phyloP scores from a whole-genome alignment of 345 rosid species.

The Brassica cretica region DNA sequence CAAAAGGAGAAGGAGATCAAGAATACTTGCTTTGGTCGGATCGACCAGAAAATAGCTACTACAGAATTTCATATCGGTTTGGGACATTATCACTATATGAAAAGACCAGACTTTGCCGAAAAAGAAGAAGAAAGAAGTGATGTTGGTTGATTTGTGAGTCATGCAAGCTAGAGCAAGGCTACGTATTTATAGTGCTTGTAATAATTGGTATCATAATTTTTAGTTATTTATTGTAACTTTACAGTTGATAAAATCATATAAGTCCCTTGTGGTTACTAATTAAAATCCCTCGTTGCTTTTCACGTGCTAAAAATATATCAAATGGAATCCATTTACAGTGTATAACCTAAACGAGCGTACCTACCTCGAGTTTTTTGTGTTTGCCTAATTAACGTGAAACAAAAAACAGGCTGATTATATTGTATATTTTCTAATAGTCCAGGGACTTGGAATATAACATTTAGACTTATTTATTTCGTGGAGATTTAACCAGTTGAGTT shows the following conservation, averaged over 20 bases:
- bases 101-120: not conserved
- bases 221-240: not conserved
- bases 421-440: not conserved
- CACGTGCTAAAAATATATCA: not conserved
- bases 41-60: constrained; percentile 39
- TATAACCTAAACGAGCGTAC: not conserved
- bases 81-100: constrained; percentile 15
- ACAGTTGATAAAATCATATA: not conserved
- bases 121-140: constrained; percentile 16
- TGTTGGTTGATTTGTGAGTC: constrained; percentile 29
- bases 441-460: not conserved
- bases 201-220: not conserved
- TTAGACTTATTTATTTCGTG: not conserved
- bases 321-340: not conserved
- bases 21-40: constrained; percentile 45
- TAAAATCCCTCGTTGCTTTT: not conserved
- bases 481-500: not conserved
- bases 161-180: constrained; percentile 15
- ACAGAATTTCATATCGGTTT: constrained; percentile 29
- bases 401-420: not conserved
- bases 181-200: not conserved
- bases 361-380: not conserved
- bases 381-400: not conserved
- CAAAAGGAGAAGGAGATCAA: constrained; percentile 45
- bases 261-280: not conserved